Conservation (phyloP, 768 basidiomycete species). For the Tylopilus sp. region DNA sequence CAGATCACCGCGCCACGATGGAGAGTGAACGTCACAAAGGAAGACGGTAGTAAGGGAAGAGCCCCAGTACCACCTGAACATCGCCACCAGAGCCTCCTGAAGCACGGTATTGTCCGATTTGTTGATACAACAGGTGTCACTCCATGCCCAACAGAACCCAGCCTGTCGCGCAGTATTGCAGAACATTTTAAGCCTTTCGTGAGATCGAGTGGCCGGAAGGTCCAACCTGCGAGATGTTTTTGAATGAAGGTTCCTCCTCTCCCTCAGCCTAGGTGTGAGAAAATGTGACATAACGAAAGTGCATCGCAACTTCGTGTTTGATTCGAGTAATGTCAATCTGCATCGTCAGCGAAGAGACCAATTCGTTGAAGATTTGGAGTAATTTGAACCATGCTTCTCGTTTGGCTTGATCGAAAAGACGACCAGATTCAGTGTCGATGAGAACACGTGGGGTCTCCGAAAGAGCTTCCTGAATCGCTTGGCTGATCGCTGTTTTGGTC, state of each 20-base stretch:
- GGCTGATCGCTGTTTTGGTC: neutral
- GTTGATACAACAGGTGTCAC: neutral
- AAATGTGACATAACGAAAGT: neutral
- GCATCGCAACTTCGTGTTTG: neutral
- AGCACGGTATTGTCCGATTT: neutral
- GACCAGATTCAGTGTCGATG: neutral
- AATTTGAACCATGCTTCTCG: neutral
- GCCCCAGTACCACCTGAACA: conserved; percentile 11
- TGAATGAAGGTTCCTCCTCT: neutral
- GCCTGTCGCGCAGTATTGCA: neutral
- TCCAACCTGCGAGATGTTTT: neutral
- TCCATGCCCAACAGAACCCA: neutral
- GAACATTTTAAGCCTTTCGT: neutral
- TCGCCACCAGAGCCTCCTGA: conserved; percentile 3
- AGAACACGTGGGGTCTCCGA: neutral
- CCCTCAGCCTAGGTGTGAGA: neutral
- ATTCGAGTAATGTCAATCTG: neutral
- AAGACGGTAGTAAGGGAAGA: neutral
- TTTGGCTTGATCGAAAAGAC: neutral
- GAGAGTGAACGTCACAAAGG: neutral
- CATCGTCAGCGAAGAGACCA: neutral
- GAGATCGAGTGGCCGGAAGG: neutral
- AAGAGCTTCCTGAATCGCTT: neutral
- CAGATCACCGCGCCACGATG: neutral
- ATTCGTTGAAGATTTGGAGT: neutral